Evolutionary conservation across 768 basidiomycete genomes (phyloP).

Genomic region (Termitomyces sp.): DNA sequence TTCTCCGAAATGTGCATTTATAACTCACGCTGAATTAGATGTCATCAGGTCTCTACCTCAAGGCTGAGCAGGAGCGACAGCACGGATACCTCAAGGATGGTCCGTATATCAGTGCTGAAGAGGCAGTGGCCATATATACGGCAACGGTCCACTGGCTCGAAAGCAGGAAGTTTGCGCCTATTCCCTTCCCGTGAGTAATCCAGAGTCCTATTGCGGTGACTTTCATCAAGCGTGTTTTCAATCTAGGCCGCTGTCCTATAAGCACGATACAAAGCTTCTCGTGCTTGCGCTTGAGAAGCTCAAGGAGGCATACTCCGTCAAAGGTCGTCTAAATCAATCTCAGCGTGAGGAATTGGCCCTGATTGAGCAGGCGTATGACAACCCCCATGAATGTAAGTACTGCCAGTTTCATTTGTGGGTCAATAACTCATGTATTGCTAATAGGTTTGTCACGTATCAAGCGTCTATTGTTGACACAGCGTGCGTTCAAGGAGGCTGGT

Average conservation of each 20-base stretch:
- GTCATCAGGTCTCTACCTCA: conserved; percentile 76
- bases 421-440: neutral
- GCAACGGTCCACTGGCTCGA: conserved; percentile 99
- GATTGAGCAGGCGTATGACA: conserved; percentile 99
- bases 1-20: conserved; percentile 7
- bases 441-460: conserved; percentile 93
- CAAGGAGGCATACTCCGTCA: conserved; percentile 98
- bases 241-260: conserved; percentile 87
- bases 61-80: conserved; percentile 98
- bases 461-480: conserved; percentile 92
- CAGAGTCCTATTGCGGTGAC: neutral
- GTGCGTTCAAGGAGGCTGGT: conserved; percentile 97
- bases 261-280: conserved; percentile 97
- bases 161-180: conserved; percentile 95
- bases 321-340: conserved; percentile 95
- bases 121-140: conserved; percentile 98
- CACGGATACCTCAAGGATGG: conserved; percentile 99
- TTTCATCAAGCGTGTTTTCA: neutral
- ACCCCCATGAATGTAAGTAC: conserved; percentile 90
- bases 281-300: conserved; percentile 96
- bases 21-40: conserved; percentile 12
- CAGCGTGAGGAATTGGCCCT: conserved; percentile 97
- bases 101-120: conserved; percentile 97
- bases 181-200: conserved; percentile 88
- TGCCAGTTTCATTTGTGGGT: neutral